phyloP scores from a whole-genome alignment of 257 asterid genomes.

The Fraxinus pennsylvanica region DNA sequence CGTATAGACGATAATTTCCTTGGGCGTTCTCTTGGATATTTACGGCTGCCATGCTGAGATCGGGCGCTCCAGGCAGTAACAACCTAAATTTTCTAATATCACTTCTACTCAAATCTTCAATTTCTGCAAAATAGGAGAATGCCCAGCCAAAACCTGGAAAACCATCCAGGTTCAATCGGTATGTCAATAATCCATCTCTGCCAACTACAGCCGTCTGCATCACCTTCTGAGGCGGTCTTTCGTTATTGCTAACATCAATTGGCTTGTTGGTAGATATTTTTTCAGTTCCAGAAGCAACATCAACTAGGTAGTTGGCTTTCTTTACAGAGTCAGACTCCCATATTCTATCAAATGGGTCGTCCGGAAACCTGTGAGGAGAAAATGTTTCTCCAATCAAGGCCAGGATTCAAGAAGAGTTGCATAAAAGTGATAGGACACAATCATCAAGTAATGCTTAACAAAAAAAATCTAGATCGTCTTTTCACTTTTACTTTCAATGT shows the following conservation, averaged over 20 bases:
- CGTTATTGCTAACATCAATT: constrained; percentile 62
- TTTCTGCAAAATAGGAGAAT: constrained; percentile 83
- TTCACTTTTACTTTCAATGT: not conserved
- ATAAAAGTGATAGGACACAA: not conserved
- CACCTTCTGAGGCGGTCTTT: constrained; percentile 85
- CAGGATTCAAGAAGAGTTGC: not conserved
- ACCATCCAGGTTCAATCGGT: constrained; percentile 89
- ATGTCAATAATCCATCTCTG: constrained; percentile 78
- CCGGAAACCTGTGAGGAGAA: constrained; percentile 66
- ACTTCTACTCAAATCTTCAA: constrained; percentile 65
- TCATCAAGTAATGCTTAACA: not conserved
- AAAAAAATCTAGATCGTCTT: not conserved
- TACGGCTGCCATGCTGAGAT: constrained; percentile 74
- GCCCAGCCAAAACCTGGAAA: constrained; percentile 97
- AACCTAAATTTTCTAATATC: constrained; percentile 78
- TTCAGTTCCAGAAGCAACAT: constrained; percentile 92
- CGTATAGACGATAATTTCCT: constrained; percentile 79
- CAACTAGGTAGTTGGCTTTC: constrained; percentile 92
- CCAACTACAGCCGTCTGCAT: constrained; percentile 99
- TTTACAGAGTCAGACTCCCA: constrained; percentile 83
- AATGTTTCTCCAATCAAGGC: not conserved
- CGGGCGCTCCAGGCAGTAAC: constrained; percentile 67
- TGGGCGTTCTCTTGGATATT: constrained; percentile 95
- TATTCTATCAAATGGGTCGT: constrained; percentile 91
- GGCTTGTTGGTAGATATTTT: constrained; percentile 70